Conservation (phyloP, 257 asterid genomes). For the Striga asiatica region DNA sequence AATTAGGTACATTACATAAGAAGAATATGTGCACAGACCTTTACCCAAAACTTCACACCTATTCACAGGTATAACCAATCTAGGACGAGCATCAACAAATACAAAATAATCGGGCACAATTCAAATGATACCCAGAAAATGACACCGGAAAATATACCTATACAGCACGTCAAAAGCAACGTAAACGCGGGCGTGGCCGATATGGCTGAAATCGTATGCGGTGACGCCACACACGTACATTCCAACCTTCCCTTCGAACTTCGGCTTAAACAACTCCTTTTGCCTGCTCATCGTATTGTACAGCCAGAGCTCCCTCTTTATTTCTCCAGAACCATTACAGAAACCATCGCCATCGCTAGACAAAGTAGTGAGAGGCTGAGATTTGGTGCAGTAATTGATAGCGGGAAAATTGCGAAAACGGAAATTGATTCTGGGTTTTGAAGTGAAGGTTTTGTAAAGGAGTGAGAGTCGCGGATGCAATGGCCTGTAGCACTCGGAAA, state of each 20-base stretch:
- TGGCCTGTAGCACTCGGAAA: slow-evolving; percentile 39
- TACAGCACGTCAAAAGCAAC: slow-evolving; percentile 80
- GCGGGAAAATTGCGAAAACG: slow-evolving; percentile 27
- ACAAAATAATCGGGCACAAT: not conserved
- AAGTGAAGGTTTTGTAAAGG: slow-evolving; percentile 4
- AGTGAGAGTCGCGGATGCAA: slow-evolving; percentile 19
- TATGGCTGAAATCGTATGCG: slow-evolving; percentile 95
- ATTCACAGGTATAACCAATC: not conserved
- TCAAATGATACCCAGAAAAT: not conserved
- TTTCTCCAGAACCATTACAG: not conserved
- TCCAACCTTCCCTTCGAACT: slow-evolving; percentile 65
- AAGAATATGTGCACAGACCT: not conserved
- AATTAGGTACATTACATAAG: slow-evolving; percentile 15
- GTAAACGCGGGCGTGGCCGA: slow-evolving; percentile 95
- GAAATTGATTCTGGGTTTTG: slow-evolving; percentile 15
- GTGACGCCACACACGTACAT: slow-evolving; percentile 98
- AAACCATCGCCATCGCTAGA: not conserved
- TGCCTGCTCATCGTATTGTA: slow-evolving; percentile 76
- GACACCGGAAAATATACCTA: slow-evolving; percentile 35
- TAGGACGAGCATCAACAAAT: not conserved
- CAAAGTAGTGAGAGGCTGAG: slow-evolving; percentile 12
- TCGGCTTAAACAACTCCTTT: slow-evolving; percentile 69
- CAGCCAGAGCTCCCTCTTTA: slow-evolving; percentile 54
- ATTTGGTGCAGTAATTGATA: slow-evolving; percentile 9
- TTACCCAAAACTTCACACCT: not conserved